phyloP scores from a whole-genome alignment of 2,329 filamentous ascomycete species.

The Claviceps sp. region DNA sequence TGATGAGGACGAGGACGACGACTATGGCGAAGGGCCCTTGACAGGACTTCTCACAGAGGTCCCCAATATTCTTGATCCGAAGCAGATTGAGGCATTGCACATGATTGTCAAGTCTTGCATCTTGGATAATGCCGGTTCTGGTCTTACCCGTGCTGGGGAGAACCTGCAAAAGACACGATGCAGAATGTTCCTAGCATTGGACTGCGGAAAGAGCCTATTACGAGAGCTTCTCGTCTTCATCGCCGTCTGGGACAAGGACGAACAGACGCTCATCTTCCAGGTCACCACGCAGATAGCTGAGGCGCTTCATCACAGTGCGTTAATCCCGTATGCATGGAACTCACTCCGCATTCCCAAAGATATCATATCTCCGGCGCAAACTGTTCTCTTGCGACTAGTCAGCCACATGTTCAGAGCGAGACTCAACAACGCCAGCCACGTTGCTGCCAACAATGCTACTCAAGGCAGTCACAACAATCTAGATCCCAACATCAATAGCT shows the following conservation, averaged over 20 bases:
- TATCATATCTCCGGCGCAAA: conserved; percentile 90
- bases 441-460: conserved; percentile 12
- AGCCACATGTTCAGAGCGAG: conserved; percentile 69
- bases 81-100: conserved; percentile 88
- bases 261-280: conserved; percentile 89
- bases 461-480: conserved; percentile 20
- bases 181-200: conserved; percentile 76
- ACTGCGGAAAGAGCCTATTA: conserved; percentile 79
- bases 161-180: conserved; percentile 86
- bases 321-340: conserved; percentile 87
- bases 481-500: conserved; percentile 7
- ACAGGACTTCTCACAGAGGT: conserved; percentile 85
- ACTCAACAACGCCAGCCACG: conserved; percentile 22
- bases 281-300: conserved; percentile 94
- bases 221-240: conserved; percentile 91
- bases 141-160: conserved; percentile 51
- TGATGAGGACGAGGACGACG: conserved; percentile 63
- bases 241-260: conserved; percentile 89
- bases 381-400: conserved; percentile 78
- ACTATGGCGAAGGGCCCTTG: conserved; percentile 64
- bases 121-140: conserved; percentile 64
- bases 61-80: conserved; percentile 83
- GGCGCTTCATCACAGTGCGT: conserved; percentile 74
- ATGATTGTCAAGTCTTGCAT: conserved; percentile 98
- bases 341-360: conserved; percentile 86